These are phyloP conservation scores for Huntiella savannae DNA, from an alignment of 2,329 filamentous ascomycete species.

Conservation along the genomic window DNA sequence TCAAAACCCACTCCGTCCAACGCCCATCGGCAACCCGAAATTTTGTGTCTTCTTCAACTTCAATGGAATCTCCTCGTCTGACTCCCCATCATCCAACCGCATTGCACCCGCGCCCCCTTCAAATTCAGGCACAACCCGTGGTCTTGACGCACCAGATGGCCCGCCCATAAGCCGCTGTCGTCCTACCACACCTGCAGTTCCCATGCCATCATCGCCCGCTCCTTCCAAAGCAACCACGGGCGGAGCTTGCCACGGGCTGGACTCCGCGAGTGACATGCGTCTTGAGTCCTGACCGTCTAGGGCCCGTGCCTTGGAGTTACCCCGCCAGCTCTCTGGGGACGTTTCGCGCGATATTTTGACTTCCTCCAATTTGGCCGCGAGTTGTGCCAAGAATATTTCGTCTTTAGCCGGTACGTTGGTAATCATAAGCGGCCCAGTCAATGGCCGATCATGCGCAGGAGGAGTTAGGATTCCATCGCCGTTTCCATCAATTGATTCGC, in stretches of 20 bases:
- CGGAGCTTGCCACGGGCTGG: background rate
- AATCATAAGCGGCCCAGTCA: slow-evolving; percentile 35
- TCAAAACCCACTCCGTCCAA: background rate
- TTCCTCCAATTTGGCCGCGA: slow-evolving; percentile 33
- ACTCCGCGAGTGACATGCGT: background rate
- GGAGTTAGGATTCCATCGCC: slow-evolving; percentile 18
- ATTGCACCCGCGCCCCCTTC: background rate
- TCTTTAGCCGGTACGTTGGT: slow-evolving; percentile 37
- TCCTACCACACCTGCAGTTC: background rate
- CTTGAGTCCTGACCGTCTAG: background rate
- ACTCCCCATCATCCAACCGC: slow-evolving; percentile 11
- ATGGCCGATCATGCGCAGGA: slow-evolving; percentile 24
- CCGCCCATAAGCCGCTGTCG: background rate
- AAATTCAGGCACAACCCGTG: background rate
- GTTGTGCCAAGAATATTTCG: slow-evolving; percentile 30
- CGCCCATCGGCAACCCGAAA: slow-evolving; percentile 20
- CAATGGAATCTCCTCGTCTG: slow-evolving; percentile 22
- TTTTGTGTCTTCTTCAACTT: slow-evolving; percentile 27
- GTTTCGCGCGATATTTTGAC: slow-evolving; percentile 26
- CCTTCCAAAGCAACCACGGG: background rate
- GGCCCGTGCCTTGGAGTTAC: background rate
- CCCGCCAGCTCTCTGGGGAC: slow-evolving; percentile 8
- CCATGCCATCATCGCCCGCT: background rate
- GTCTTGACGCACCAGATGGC: background rate
- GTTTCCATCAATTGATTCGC: background rate